phyloP scores from a whole-genome alignment of 164 flowering plant species.

The Sextonia rubra region DNA sequence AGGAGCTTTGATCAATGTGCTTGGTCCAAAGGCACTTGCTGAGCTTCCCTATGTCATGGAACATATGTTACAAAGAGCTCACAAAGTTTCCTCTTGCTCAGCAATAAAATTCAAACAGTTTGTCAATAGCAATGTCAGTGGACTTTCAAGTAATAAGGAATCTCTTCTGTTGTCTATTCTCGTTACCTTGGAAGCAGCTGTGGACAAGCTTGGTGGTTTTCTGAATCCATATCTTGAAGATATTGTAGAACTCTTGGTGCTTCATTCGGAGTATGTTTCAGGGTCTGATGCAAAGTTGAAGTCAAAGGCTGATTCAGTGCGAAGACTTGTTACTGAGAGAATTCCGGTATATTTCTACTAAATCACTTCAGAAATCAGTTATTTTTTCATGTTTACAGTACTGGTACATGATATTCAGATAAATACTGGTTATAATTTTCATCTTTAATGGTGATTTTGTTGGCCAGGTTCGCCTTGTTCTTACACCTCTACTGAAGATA shows the following conservation, averaged over 20 bases:
- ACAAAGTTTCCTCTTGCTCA: conserved; percentile 13
- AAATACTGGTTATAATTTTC: background rate
- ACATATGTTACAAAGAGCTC: conserved; percentile 33
- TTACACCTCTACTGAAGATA: conserved; percentile 54
- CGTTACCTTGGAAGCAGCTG: conserved; percentile 58
- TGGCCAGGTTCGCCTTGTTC: conserved; percentile 66
- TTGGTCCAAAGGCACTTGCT: conserved; percentile 68
- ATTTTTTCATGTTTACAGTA: background rate
- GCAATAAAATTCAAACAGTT: conserved; percentile 8
- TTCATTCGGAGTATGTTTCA: conserved; percentile 43
- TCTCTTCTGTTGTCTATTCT: conserved; percentile 49
- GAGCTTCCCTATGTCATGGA: conserved; percentile 73
- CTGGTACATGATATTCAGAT: background rate
- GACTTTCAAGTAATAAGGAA: conserved; percentile 25
- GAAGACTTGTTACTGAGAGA: conserved; percentile 57
- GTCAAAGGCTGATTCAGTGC: conserved; percentile 52
- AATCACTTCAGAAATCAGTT: background rate
- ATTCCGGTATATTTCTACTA: conserved; percentile 54
- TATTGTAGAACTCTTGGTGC: conserved; percentile 53
- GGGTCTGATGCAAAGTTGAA: conserved; percentile 49
- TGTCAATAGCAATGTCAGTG: conserved; percentile 9
- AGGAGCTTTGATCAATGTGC: conserved; percentile 65
- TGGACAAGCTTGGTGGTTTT: conserved; percentile 78
- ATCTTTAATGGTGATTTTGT: background rate
- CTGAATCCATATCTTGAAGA: conserved; percentile 82